Conservation (phyloP, 768 basidiomycete genomes). For the Serendipita indica region DNA sequence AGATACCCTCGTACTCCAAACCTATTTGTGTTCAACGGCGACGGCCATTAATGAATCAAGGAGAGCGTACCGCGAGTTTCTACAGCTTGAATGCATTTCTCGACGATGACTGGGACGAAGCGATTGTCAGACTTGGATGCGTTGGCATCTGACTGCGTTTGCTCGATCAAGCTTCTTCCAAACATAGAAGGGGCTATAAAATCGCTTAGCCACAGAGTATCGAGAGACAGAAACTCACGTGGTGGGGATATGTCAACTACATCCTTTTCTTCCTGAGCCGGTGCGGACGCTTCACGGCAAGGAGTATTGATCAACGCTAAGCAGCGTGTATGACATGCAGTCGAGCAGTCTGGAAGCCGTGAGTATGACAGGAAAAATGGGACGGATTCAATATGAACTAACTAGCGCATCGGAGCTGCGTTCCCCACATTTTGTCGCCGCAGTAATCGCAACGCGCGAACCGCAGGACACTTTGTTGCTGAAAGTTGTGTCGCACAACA, state of each 20-base stretch:
- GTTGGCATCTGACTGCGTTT: constrained; percentile 53
- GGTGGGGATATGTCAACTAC: constrained; percentile 19
- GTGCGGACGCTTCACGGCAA: constrained; percentile 32
- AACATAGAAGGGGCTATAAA: constrained; percentile 74
- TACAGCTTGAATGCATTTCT: constrained; percentile 92
- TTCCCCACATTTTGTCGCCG: constrained; percentile 96
- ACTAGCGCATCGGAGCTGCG: constrained; percentile 86
- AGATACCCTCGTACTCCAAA: constrained; percentile 93
- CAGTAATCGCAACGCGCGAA: constrained; percentile 92
- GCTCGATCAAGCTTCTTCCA: constrained; percentile 74
- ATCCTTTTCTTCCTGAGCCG: constrained; percentile 23
- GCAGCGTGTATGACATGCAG: constrained; percentile 81
- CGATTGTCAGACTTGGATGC: constrained; percentile 34
- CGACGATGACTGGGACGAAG: constrained; percentile 70
- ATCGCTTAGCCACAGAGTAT: constrained; percentile 9
- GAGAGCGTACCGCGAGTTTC: constrained; percentile 59
- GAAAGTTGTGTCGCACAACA: constrained; percentile 56
- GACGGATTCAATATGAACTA: constrained; percentile 23
- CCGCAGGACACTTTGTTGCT: constrained; percentile 73
- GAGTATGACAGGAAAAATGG: neutral
- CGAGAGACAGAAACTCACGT: constrained; percentile 21
- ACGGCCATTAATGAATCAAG: neutral
- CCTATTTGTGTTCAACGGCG: constrained; percentile 31
- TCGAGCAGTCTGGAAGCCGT: constrained; percentile 48
- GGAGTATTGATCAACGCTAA: constrained; percentile 45